Evolutionary conservation across 1,139 yeast genomes (phyloP).

Genomic region (Kurtzmaniella natalensis): DNA sequence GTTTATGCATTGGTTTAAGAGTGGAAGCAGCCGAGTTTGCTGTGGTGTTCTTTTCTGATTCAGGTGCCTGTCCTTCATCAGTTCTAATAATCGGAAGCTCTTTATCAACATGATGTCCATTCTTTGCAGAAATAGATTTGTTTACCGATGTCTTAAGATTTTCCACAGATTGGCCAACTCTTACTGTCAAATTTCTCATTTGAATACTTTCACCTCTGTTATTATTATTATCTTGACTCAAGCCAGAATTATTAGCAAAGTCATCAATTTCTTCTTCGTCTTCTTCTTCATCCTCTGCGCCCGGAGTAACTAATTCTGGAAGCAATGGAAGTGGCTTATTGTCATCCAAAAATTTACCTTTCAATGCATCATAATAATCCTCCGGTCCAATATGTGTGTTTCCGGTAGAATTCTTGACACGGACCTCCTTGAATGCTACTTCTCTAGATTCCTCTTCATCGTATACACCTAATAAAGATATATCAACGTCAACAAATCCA

Average conservation of each 20-base stretch:
- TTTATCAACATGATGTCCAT: background rate
- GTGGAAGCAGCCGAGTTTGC: background rate
- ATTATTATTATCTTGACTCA: background rate
- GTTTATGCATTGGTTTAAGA: background rate
- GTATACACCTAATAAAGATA: constrained; percentile 67
- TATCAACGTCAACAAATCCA: constrained; percentile 69
- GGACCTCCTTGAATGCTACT: constrained; percentile 26
- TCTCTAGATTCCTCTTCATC: constrained; percentile 44
- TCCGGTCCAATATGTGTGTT: background rate
- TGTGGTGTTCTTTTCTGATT: too few relatives aligned
- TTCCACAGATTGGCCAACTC: too few relatives aligned
- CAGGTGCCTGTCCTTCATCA: background rate
- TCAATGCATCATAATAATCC: background rate
- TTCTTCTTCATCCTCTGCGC: background rate
- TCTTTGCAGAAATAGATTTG: too few relatives aligned
- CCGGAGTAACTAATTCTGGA: constrained; percentile 3
- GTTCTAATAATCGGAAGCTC: background rate
- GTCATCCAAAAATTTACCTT: constrained; percentile 1
- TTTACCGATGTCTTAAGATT: too few relatives aligned
- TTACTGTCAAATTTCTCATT: too few relatives aligned
- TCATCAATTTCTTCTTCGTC: background rate
- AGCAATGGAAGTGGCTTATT: constrained; percentile 3
- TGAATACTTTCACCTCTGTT: constrained; percentile 2
- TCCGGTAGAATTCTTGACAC: constrained; percentile 11
- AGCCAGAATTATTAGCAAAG: background rate